phyloP scores from a whole-genome alignment of 345 rosid species.

The Jatropha curcas region DNA sequence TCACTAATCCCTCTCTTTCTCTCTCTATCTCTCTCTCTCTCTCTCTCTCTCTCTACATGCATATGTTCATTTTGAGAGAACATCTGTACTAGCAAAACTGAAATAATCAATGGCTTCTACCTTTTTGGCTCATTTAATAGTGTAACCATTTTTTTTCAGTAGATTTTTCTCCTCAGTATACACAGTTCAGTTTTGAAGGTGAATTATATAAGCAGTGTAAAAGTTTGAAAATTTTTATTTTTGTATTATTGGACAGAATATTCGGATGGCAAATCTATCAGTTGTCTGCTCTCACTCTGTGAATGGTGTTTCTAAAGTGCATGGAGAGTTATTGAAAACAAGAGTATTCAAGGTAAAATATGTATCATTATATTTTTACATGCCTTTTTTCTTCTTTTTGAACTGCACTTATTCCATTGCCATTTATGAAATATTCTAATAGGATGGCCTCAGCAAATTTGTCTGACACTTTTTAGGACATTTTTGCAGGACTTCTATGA shows the following conservation, averaged over 20 bases:
- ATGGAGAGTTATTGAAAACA: conserved; percentile 40
- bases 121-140: neutral
- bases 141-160: neutral
- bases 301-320: conserved; percentile 47
- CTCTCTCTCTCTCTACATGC: neutral
- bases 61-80: neutral
- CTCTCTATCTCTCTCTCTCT: neutral
- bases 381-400: too few relatives aligned
- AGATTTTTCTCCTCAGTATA: neutral
- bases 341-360: conserved; percentile 41
- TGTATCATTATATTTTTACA: neutral
- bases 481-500: conserved; percentile 50
- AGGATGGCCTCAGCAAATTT: neutral
- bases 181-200: neutral
- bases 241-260: conserved; percentile 28
- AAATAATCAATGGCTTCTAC: neutral
- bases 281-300: conserved; percentile 46
- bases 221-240: conserved; percentile 10
- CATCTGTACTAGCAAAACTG: neutral
- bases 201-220: neutral
- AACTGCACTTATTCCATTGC: conserved; percentile 5
- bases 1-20: neutral
- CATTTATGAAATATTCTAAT: neutral
- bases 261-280: conserved; percentile 53
- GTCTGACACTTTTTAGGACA: neutral